Evolutionary conservation across 192 early-diverging fungal genomes (phyloP).

Genomic region (Fimicolochytrium jonesii): DNA sequence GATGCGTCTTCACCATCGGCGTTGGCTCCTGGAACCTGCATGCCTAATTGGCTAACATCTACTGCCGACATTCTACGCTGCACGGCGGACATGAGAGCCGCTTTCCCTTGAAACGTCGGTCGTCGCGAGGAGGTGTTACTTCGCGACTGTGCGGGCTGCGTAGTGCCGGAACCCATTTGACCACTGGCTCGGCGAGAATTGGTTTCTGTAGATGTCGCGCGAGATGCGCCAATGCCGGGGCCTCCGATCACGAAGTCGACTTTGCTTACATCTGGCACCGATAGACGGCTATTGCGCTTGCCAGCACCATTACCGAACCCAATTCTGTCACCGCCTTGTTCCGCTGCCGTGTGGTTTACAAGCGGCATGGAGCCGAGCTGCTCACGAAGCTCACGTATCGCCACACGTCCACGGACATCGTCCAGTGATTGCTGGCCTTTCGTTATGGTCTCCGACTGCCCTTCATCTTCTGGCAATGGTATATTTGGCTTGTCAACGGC

Average conservation of each 20-base stretch:
- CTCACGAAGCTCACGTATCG: too few species aligned
- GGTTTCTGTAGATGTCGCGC: not conserved
- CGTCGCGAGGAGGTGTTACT: conserved; percentile 7
- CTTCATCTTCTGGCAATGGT: too few species aligned
- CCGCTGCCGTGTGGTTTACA: too few species aligned
- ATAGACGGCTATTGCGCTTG: too few species aligned
- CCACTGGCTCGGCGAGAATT: not conserved
- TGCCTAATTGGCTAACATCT: conserved; percentile 6
- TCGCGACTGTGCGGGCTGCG: not conserved
- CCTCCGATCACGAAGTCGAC: conserved; percentile 20
- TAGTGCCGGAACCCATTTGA: not conserved
- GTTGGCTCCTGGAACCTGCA: not conserved
- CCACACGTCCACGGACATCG: too few species aligned
- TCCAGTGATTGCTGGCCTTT: too few species aligned
- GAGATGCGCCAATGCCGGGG: conserved; percentile 16
- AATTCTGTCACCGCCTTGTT: too few species aligned
- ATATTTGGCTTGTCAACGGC: too few species aligned
- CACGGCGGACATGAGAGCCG: conserved; percentile 10
- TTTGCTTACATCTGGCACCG: conserved; percentile 15
- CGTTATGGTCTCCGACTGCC: too few species aligned
- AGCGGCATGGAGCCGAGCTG: too few species aligned
- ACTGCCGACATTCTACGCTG: conserved; percentile 21
- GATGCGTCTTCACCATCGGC: not conserved
- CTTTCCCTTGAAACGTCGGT: conserved; percentile 23
- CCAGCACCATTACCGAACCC: too few species aligned